A percentile compares a stretch with the other conserved stretches of the same genome.
Conservation (phyloP, 306 rosid genomes). For the Dryas octopetala region DNA sequence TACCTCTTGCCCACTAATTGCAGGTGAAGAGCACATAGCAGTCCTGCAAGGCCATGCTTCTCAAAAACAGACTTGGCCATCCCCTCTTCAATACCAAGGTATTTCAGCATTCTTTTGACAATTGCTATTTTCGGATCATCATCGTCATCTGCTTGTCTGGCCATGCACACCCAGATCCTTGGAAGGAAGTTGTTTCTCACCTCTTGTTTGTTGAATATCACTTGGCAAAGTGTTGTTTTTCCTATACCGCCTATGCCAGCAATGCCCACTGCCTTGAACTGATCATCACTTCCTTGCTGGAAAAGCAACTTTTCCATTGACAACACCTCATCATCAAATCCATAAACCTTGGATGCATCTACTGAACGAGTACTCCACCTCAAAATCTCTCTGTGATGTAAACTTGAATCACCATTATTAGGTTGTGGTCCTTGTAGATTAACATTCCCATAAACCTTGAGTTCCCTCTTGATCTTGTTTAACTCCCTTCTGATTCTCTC, state of each 20-base stretch:
- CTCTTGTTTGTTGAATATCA: conserved; percentile 12
- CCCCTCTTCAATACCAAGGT: conserved; percentile 23
- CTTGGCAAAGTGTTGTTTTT: conserved; percentile 21
- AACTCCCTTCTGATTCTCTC: conserved; percentile 8
- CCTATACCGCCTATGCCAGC: conserved; percentile 20
- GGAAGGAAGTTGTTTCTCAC: conserved; percentile 21
- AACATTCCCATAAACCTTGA: not conserved
- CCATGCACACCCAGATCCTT: conserved; percentile 33
- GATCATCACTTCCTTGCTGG: not conserved
- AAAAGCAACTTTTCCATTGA: conserved; percentile 13
- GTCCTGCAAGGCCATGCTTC: not conserved
- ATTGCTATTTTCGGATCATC: not conserved
- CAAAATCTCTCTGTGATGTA: not conserved
- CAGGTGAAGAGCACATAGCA: conserved; percentile 15
- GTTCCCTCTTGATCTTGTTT: not conserved
- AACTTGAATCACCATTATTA: not conserved
- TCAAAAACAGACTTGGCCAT: not conserved
- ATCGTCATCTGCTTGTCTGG: not conserved
- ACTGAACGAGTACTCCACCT: not conserved
- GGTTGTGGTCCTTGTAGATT: not conserved
- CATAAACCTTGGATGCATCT: conserved; percentile 13
- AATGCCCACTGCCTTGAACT: conserved; percentile 23
- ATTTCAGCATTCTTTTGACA: conserved; percentile 12
- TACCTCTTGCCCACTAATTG: conserved; percentile 24
- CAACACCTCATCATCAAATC: conserved; percentile 20